Evolutionary conservation across 805 yeast genomes (phyloP), one percentile per base, ranked within the genome.

Genomic region (Monosporozyma unispora): DNA sequence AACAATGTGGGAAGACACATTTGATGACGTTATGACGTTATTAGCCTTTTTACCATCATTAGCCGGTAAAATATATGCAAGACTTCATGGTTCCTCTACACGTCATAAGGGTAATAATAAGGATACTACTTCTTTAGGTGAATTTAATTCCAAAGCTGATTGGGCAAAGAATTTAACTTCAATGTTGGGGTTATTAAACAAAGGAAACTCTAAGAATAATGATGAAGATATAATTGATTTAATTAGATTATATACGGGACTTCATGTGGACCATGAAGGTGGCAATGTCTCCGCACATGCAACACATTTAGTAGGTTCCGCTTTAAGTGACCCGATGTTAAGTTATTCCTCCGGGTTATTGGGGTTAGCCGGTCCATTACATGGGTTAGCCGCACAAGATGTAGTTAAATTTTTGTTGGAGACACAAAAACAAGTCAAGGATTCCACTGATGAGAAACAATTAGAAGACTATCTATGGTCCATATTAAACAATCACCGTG

Each of bases 261-360:
- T 85, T 66, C 95, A 85, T 73, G 79, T 86, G 49, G 95, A 85
- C 68, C 95, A 85, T 73, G 95, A 85, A 74, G 95, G 93, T 70
- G 93, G 93, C 67, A 84, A 84, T 65, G 93, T 84, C 52, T 81
- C 88, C 52, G 91, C 93, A 44, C 93, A 84, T 74, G 77, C 91
- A 56, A 85, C 93, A 51, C 91, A 85, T 71, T 72, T 84, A 63
- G 91, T 86, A 39, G 93, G 93, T 46, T 81, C 88, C 33, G 90
- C 95, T 19, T 72, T 85, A 57, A 76, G 87, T 45, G 84, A 85
- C 52, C 89, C 93, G 53, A 83, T 72, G 72, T 72, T 85, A 59
- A 80, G 88, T 45, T 81, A 81, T 59, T 74, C 88, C 50, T 87
- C 93, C 39, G 93, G 93, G 57, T 73, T 85, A 57, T 80, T 81